These are phyloP conservation scores for Cercophora newfieldiana DNA, from an alignment of 495 filamentous ascomycete species.

Conservation along the genomic window DNA sequence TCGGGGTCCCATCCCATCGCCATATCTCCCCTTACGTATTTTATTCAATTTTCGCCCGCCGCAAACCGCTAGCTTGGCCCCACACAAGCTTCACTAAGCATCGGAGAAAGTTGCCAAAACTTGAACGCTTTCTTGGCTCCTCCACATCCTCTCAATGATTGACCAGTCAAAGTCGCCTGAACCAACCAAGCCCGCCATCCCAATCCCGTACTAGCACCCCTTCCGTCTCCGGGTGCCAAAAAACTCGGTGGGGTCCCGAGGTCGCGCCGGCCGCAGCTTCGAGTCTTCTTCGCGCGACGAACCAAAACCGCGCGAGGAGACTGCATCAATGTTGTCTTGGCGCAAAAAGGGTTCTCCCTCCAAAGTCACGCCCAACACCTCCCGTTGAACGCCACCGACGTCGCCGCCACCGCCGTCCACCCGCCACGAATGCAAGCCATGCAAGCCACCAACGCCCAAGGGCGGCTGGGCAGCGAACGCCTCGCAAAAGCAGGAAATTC, in stretches of 20 bases:
- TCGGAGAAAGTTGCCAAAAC: too few relatives aligned
- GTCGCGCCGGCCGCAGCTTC: too few relatives aligned
- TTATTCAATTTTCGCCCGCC: not conserved
- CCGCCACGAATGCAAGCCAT: not conserved
- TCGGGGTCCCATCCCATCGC: not conserved
- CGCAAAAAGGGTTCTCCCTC: not conserved
- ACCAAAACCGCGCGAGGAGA: too few relatives aligned
- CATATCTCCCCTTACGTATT: not conserved
- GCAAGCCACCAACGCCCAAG: slow-evolving; percentile 1
- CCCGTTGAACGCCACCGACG: not conserved
- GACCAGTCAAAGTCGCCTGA: too few relatives aligned
- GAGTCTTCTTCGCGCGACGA: too few relatives aligned
- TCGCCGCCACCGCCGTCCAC: not conserved
- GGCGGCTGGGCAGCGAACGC: not conserved
- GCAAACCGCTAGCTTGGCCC: not conserved
- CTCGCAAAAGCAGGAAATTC: not conserved
- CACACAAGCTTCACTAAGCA: slow-evolving; percentile 5
- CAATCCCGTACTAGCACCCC: not conserved
- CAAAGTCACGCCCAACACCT: not conserved
- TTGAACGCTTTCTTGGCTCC: not conserved
- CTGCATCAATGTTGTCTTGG: too few relatives aligned
- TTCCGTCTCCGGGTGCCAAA: too few relatives aligned
- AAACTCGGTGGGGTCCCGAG: too few relatives aligned
- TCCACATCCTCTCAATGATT: not conserved
- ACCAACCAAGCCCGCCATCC: too few relatives aligned